These are phyloP conservation scores for Prunus dulcis DNA, from an alignment of 306 rosid species.

Conservation along the genomic window DNA sequence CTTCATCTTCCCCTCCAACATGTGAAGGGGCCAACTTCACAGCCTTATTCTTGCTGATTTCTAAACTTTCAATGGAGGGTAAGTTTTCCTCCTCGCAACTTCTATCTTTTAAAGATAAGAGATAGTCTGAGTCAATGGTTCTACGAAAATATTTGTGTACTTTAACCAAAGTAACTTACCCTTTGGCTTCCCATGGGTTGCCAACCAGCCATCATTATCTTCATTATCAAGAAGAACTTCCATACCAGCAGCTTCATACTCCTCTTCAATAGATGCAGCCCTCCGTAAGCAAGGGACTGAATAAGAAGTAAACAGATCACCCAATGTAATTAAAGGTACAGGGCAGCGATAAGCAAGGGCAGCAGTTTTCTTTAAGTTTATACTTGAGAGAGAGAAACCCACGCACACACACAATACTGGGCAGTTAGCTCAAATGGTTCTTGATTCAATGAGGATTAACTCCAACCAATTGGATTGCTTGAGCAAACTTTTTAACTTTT, in stretches of 20 bases:
- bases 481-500: background rate
- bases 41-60: slow-evolving; percentile 55
- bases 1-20: slow-evolving; percentile 72
- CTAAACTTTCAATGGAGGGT: slow-evolving; percentile 84
- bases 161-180: slow-evolving; percentile 35
- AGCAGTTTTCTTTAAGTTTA: background rate
- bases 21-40: slow-evolving; percentile 43
- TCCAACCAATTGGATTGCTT: background rate
- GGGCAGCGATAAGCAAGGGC: background rate
- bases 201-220: slow-evolving; percentile 96
- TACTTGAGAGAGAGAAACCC: background rate
- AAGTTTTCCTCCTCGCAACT: slow-evolving; percentile 69
- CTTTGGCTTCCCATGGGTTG: slow-evolving; percentile 94
- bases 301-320: background rate
- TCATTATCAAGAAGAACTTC: slow-evolving; percentile 90
- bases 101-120: slow-evolving; percentile 48
- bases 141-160: background rate
- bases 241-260: slow-evolving; percentile 94
- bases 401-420: background rate
- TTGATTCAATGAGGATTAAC: background rate
- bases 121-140: slow-evolving; percentile 8
- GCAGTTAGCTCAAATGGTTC: background rate
- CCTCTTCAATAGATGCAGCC: slow-evolving; percentile 91
- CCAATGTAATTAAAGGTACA: background rate
- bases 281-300: slow-evolving; percentile 94